Evolutionary conservation across 169 alveolate species (phyloP).

Genomic region (Eimeria necatrix): DNA sequence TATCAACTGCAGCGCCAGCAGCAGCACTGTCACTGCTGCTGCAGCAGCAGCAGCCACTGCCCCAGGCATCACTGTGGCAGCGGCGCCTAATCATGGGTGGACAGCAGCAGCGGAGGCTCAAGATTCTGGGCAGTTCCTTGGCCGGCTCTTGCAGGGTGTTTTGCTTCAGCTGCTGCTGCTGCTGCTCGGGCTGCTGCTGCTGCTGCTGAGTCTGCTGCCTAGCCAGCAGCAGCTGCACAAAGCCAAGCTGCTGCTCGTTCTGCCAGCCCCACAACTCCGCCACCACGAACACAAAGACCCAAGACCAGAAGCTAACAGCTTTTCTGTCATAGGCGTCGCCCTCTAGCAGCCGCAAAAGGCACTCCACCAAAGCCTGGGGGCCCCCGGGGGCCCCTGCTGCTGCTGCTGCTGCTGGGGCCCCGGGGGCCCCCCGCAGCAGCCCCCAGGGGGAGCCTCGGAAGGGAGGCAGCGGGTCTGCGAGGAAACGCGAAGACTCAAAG

Average conservation of each 20-base stretch:
- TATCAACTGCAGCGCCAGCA: neutral
- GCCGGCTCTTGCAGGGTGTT: neutral
- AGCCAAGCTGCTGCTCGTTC: constrained; percentile 35
- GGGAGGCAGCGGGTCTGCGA: constrained; percentile 36
- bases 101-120: constrained; percentile 55
- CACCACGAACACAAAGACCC: neutral
- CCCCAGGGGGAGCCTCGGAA: neutral
- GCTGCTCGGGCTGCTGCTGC: constrained; percentile 35
- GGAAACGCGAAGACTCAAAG: constrained; percentile 43
- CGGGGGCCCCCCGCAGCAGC: neutral
- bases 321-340: neutral
- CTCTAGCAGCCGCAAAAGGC: neutral
- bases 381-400: neutral
- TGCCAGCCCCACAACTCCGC: constrained; percentile 41
- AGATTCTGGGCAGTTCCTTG: neutral
- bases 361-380: neutral
- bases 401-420: neutral
- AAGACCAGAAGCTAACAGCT: constrained; percentile 27
- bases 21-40: neutral
- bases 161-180: constrained; percentile 45
- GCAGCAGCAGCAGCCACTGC: constrained; percentile 42
- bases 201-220: constrained; percentile 9
- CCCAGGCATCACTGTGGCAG: constrained; percentile 60
- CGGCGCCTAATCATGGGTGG: constrained; percentile 9
- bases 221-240: constrained; percentile 27